These are phyloP conservation scores for Raphanus sativus DNA, from an alignment of 345 rosid species.

Conservation along the genomic window DNA sequence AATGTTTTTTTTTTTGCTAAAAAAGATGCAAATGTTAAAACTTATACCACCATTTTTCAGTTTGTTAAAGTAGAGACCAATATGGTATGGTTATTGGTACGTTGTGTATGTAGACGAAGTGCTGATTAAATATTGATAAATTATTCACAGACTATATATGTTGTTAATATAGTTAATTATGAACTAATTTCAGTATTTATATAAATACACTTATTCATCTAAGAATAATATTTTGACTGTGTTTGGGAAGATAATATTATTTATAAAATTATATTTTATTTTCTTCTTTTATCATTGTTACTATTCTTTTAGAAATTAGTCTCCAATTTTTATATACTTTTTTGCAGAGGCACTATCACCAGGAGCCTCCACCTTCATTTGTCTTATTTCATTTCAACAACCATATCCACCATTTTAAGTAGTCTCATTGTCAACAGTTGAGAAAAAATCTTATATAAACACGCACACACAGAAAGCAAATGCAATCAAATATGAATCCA, in stretches of 20 bases:
- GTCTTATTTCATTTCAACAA: conserved; percentile 40
- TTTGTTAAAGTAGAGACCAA: not conserved
- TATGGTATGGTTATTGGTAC: not conserved
- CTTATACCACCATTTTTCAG: too few species aligned
- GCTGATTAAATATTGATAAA: not conserved
- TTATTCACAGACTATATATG: too few species aligned
- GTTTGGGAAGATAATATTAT: not conserved
- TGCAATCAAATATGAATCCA: not conserved
- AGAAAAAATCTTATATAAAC: not conserved
- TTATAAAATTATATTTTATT: too few species aligned
- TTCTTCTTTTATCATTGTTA: too few species aligned
- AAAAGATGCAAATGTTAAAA: too few species aligned
- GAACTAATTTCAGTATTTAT: too few species aligned
- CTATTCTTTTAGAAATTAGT: not conserved
- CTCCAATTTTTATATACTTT: conserved; percentile 24
- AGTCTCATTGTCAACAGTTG: not conserved
- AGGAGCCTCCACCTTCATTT: conserved; percentile 60
- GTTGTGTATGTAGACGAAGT: not conserved
- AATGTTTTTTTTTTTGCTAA: too few species aligned
- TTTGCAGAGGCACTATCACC: conserved; percentile 58
- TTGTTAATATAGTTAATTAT: too few species aligned
- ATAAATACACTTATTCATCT: too few species aligned
- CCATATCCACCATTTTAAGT: conserved; percentile 39
- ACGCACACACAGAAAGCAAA: not conserved
- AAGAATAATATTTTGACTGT: not conserved